phyloP scores from a whole-genome alignment of 768 basidiomycete species.

The Lyophyllum semitale region DNA sequence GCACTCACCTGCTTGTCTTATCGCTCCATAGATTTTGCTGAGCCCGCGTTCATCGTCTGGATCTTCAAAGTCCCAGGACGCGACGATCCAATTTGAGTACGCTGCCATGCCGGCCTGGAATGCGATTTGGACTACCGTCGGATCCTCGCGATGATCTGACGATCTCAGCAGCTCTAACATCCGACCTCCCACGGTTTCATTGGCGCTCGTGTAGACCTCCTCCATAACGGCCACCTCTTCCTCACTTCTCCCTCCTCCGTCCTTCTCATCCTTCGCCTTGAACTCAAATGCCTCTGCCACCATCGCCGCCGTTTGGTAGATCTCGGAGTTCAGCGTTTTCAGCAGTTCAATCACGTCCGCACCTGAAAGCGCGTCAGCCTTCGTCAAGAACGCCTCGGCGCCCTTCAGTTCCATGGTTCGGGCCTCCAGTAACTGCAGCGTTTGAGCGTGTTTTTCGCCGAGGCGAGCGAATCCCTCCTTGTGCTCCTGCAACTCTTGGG shows the following conservation, averaged over 20 bases:
- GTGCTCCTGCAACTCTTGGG: conserved; percentile 2
- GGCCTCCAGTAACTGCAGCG: conserved; percentile 16
- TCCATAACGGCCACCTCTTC: conserved; percentile 19
- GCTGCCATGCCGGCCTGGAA: conserved; percentile 47
- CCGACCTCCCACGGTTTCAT: conserved; percentile 29
- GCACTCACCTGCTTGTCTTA: conserved; percentile 35
- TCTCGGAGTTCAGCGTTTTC: conserved; percentile 46
- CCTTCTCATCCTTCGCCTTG: conserved; percentile 1
- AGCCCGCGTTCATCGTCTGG: conserved; percentile 47
- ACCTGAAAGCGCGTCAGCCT: conserved; percentile 42
- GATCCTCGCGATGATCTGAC: conserved; percentile 40
- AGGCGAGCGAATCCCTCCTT: conserved; percentile 6
- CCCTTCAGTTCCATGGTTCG: conserved; percentile 39
- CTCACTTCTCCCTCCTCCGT: not conserved
- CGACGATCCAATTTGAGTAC: conserved; percentile 51
- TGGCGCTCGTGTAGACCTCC: conserved; percentile 28
- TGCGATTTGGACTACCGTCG: conserved; percentile 43
- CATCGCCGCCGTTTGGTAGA: conserved; percentile 48
- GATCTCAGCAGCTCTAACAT: conserved; percentile 41
- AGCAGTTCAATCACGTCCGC: conserved; percentile 46
- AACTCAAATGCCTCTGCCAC: conserved; percentile 45
- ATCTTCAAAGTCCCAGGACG: conserved; percentile 53
- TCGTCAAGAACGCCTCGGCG: conserved; percentile 45
- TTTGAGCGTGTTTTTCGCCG: conserved; percentile 12
- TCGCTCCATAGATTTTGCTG: conserved; percentile 33